Evolutionary conservation across 2,329 filamentous ascomycete species (phyloP).

Genomic region (Alternaria sp.): DNA sequence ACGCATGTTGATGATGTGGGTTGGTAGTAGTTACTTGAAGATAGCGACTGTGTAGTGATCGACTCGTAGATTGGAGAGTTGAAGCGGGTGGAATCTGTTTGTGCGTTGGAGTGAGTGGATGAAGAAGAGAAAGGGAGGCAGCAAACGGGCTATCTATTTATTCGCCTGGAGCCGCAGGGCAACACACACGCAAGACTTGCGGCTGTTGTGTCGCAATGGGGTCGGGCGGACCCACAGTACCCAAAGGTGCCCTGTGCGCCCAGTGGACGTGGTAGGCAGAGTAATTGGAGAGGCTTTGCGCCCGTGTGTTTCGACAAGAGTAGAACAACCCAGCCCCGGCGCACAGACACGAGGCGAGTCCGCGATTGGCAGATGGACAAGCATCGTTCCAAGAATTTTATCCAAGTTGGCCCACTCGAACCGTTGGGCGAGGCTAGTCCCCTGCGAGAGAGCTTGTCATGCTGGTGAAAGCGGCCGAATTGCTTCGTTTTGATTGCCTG

Average conservation of each 20-base stretch:
- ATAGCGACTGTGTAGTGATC: conserved; percentile 16
- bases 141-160: conserved; percentile 18
- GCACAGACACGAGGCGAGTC: conserved; percentile 10
- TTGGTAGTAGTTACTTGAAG: conserved; percentile 12
- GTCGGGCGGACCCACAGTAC: not conserved
- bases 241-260: conserved; percentile 1
- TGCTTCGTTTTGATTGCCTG: conserved; percentile 4
- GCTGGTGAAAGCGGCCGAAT: conserved; percentile 7
- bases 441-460: not conserved
- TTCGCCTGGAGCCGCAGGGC: conserved; percentile 6
- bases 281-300: conserved; percentile 9
- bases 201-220: conserved; percentile 13
- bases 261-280: not conserved
- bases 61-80: conserved; percentile 16
- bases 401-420: conserved; percentile 9
- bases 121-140: conserved; percentile 9
- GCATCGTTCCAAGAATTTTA: conserved; percentile 25
- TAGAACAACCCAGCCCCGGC: conserved; percentile 4
- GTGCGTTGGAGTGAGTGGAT: conserved; percentile 6
- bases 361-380: conserved; percentile 18
- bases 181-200: conserved; percentile 4
- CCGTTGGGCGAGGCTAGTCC: conserved; percentile 12
- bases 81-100: conserved; percentile 6
- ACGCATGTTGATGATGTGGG: conserved; percentile 38
- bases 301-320: conserved; percentile 16